phyloP scores from a whole-genome alignment of 345 rosid species.

The Brassica juncea region DNA sequence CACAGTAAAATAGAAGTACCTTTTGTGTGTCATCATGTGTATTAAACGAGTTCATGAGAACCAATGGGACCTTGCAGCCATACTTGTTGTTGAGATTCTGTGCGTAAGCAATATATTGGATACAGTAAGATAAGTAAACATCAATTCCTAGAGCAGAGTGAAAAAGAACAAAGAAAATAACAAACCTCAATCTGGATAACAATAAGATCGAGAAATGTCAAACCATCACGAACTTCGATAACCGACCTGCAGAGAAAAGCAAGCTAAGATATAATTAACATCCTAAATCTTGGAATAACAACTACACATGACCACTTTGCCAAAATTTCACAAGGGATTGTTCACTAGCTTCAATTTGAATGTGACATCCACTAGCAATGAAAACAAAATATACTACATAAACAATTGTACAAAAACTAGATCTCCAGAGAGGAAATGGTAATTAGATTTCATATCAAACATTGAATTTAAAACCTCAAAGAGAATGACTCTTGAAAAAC shows the following conservation, averaged over 20 bases:
- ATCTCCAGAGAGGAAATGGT: background rate
- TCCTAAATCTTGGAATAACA: slow-evolving; percentile 3
- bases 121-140: slow-evolving; percentile 4
- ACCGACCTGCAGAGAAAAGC: slow-evolving; percentile 62
- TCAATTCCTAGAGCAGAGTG: background rate
- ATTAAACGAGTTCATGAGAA: slow-evolving; percentile 98
- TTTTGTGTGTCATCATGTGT: slow-evolving; percentile 94
- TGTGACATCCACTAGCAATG: background rate
- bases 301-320: background rate
- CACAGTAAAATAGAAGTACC: slow-evolving; percentile 45
- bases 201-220: slow-evolving; percentile 97
- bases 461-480: background rate
- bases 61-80: slow-evolving; percentile 89
- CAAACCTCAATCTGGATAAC: slow-evolving; percentile 93
- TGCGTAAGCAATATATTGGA: slow-evolving; percentile 6
- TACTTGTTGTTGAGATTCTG: slow-evolving; percentile 85
- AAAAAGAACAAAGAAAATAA: background rate
- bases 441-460: background rate
- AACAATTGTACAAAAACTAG: slow-evolving; percentile 7
- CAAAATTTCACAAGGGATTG: background rate
- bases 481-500: background rate
- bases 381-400: background rate
- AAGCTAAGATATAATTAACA: slow-evolving; percentile 1
- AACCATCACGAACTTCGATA: slow-evolving; percentile 92
- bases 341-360: background rate